Evolutionary conservation across 192 early-diverging fungal genomes (phyloP), one percentile per base, ranked within the genome.

Genomic region (Coemansia sp.): DNA sequence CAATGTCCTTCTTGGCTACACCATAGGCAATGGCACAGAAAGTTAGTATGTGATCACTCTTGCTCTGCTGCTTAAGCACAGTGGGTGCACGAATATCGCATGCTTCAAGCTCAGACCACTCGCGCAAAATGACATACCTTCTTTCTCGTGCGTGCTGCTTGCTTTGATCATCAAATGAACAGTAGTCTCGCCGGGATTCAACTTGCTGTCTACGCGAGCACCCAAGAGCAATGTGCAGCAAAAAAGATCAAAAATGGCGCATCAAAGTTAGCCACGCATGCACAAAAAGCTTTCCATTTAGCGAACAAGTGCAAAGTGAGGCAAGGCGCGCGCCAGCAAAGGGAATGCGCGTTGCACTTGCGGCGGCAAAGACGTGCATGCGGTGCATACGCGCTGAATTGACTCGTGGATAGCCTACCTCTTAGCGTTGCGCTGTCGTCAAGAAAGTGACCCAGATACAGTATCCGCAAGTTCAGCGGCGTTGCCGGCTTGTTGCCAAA

Each of bases 1-100:
- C 56, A 22, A 38, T 42, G 26, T 67, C 71, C 57, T 63, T 68
- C 42, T 62, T 60, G 35, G 40, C 71, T 75, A 75, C 56, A 66
- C 15, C n/a, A 10, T 27, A n/a, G 25, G 26, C 3, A 26, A 14
- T 7, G 21, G 10, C 8, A 23, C 2, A n/a, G n/a, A n/a, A n/a
- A 11, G 22, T 43, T 43, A 26, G 41, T 25, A 25, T n/a, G n/a
- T n/a, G n/a, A n/a, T n/a, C n/a, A n/a, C n/a, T n/a, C n/a, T n/a
- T n/a, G n/a, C n/a, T n/a, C n/a, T n/a, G n/a, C n/a, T n/a, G n/a
- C n/a, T n/a, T n/a, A n/a, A n/a, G n/a, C n/a, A n/a, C n/a, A n/a
- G n/a, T n/a, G n/a, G n/a, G n/a, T 14, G 53, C 31, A 41, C 22
- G 27, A 45, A 29, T 6, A 27, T 13, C n/a, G 32, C 53, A 42